Conservation (phyloP, 805 yeast genomes). For the Torulaspora delbrueckii region DNA sequence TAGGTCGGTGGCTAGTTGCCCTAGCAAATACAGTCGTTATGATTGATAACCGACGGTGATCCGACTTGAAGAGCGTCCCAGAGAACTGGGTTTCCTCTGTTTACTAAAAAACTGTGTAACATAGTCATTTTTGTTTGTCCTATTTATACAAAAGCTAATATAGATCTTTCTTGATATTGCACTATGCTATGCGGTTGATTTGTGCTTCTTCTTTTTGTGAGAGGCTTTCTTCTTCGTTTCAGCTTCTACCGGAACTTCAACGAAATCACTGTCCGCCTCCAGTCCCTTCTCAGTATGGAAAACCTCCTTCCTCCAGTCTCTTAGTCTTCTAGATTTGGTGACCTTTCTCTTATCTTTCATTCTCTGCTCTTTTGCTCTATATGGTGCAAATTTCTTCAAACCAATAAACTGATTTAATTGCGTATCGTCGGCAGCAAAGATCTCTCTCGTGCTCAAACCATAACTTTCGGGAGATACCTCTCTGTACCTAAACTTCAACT, state of each 20-base stretch:
- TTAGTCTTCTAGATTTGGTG: conserved; percentile 72
- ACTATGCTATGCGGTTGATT: conserved; percentile 6
- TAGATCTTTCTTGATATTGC: too few relatives aligned
- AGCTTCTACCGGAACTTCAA: conserved; percentile 22
- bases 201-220: conserved; percentile 12
- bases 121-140: neutral
- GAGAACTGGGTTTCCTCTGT: neutral
- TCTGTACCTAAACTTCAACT: conserved; percentile 69
- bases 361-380: conserved; percentile 67
- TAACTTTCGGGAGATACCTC: conserved; percentile 93
- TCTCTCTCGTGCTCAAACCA: conserved; percentile 82
- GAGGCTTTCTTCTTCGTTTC: conserved; percentile 5
- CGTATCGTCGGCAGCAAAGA: conserved; percentile 81
- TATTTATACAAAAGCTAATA: neutral
- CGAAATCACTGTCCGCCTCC: conserved; percentile 18
- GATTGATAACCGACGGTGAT: conserved; percentile 3
- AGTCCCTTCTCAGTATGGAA: conserved; percentile 60
- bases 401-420: conserved; percentile 82
- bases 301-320: conserved; percentile 85
- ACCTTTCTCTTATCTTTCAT: conserved; percentile 78
- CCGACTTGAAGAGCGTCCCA: neutral
- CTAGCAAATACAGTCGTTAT: conserved; percentile 16
- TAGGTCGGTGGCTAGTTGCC: conserved; percentile 13
- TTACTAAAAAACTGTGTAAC: neutral
- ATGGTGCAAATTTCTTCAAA: conserved; percentile 89